Evolutionary conservation across 2,329 filamentous ascomycete genomes (phyloP).

Genomic region (Cadophora sp.): DNA sequence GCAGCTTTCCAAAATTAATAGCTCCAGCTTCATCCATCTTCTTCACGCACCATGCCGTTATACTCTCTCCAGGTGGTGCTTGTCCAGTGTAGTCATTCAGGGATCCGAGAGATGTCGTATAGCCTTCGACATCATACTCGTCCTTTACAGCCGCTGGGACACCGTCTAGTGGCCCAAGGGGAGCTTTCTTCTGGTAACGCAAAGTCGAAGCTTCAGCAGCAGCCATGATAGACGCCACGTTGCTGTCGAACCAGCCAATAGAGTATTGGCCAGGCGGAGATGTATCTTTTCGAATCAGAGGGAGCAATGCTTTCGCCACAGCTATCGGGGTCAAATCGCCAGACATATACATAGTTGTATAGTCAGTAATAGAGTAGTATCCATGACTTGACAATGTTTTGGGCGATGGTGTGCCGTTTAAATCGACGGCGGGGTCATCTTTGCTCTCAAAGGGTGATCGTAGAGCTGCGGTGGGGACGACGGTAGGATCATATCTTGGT

Average conservation of each 20-base stretch:
- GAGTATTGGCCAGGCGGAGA: conserved; percentile 66
- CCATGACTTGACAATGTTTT: conserved; percentile 36
- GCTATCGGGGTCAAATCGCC: conserved; percentile 73
- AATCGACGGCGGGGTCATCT: conserved; percentile 9
- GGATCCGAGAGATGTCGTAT: conserved; percentile 32
- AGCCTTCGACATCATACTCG: conserved; percentile 54
- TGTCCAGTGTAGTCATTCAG: conserved; percentile 32
- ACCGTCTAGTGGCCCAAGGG: conserved; percentile 75
- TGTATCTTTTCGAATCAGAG: conserved; percentile 68
- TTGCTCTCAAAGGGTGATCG: conserved; percentile 23
- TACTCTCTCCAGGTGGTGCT: conserved; percentile 22
- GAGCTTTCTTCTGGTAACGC: conserved; percentile 70
- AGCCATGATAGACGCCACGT: conserved; percentile 65
- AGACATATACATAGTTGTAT: conserved; percentile 74
- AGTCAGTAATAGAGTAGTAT: conserved; percentile 79
- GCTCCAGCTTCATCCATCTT: conserved; percentile 68
- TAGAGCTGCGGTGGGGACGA: conserved; percentile 24
- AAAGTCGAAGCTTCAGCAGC: conserved; percentile 76
- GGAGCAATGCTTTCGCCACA: conserved; percentile 73
- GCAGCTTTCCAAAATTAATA: conserved; percentile 77
- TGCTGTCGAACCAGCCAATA: conserved; percentile 72
- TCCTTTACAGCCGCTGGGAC: conserved; percentile 86
- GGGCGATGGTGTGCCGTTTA: not conserved
- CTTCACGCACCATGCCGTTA: conserved; percentile 33
- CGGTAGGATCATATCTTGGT: conserved; percentile 34